These are phyloP conservation scores for Kurtzmaniella quercitrusa DNA, from an alignment of 1,139 yeast genomes.

Conservation along the genomic window DNA sequence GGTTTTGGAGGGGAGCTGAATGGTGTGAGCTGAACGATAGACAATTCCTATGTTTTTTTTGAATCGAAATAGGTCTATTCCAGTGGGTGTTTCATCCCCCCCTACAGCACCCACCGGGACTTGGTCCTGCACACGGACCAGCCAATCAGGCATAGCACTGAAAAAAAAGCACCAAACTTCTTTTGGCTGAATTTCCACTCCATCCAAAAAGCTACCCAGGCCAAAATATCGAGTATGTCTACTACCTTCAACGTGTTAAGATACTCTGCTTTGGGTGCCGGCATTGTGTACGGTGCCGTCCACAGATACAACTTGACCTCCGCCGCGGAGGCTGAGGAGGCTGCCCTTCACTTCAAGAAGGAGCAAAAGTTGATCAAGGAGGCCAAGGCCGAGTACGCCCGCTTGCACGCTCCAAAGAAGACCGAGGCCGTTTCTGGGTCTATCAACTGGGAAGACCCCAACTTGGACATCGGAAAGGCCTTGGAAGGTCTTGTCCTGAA, in stretches of 20 bases:
- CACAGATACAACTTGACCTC: conserved; percentile 72
- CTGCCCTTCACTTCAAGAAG: conserved; percentile 55
- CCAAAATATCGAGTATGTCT: conserved; percentile 17
- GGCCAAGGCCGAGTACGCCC: conserved; percentile 87
- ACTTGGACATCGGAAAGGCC: conserved; percentile 69
- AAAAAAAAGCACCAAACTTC: neutral
- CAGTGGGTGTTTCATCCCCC: too few species aligned
- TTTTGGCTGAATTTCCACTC: neutral
- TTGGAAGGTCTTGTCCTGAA: conserved; percentile 42
- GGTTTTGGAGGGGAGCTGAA: too few species aligned
- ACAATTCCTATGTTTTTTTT: too few species aligned
- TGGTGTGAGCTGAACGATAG: too few species aligned
- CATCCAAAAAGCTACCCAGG: neutral
- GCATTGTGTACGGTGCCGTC: conserved; percentile 83
- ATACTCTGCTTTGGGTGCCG: conserved; percentile 89
- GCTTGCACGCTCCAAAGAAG: conserved; percentile 49
- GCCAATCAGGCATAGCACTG: conserved; percentile 6
- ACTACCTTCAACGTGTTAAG: conserved; percentile 65
- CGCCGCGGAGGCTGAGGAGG: conserved; percentile 55
- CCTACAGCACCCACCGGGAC: too few species aligned
- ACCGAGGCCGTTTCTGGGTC: conserved; percentile 35
- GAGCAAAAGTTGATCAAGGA: conserved; percentile 76
- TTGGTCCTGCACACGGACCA: conserved; percentile 2
- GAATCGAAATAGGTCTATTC: too few species aligned
- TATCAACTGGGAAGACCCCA: conserved; percentile 83